Conservation (phyloP, 2,329 filamentous ascomycete genomes). For the Blastomyces percursus region DNA sequence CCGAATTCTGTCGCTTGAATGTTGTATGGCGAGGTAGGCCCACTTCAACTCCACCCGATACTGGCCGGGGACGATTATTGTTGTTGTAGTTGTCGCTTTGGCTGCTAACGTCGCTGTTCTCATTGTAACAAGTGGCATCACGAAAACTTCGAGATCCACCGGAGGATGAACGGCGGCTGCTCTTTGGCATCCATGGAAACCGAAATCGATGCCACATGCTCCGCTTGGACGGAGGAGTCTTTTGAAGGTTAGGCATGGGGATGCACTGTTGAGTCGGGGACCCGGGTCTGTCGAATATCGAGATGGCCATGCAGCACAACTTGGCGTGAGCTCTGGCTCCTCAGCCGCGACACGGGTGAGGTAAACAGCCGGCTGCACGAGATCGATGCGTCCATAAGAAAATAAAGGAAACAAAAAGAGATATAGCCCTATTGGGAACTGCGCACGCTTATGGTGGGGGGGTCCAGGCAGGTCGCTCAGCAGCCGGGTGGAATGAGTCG, state of each 20-base stretch:
- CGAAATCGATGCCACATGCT: conserved; percentile 39
- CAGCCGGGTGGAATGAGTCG: not conserved
- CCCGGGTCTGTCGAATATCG: conserved; percentile 30
- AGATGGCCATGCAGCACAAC: conserved; percentile 33
- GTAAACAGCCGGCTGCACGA: conserved; percentile 26
- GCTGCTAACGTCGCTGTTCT: conserved; percentile 8
- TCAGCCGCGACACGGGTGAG: conserved; percentile 22
- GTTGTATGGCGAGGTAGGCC: conserved; percentile 18
- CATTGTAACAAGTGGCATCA: conserved; percentile 4
- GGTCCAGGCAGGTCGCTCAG: not conserved
- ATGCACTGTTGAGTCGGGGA: conserved; percentile 26
- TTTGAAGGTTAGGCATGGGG: conserved; percentile 24
- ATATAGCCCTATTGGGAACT: not conserved
- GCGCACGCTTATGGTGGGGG: conserved; percentile 1
- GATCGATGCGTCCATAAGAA: conserved; percentile 28
- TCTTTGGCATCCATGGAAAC: conserved; percentile 29
- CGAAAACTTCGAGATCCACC: conserved; percentile 7
- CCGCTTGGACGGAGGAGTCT: conserved; percentile 28
- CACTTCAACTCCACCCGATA: not conserved
- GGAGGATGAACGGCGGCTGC: conserved; percentile 26
- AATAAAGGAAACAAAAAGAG: not conserved
- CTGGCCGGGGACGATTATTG: conserved; percentile 15
- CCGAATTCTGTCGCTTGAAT: conserved; percentile 47
- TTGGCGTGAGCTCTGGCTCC: conserved; percentile 19
- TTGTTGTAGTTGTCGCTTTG: conserved; percentile 9